Base-by-base conservation (phyloP, 805 yeast genomes). In the Candida sphagnicola region DNA sequence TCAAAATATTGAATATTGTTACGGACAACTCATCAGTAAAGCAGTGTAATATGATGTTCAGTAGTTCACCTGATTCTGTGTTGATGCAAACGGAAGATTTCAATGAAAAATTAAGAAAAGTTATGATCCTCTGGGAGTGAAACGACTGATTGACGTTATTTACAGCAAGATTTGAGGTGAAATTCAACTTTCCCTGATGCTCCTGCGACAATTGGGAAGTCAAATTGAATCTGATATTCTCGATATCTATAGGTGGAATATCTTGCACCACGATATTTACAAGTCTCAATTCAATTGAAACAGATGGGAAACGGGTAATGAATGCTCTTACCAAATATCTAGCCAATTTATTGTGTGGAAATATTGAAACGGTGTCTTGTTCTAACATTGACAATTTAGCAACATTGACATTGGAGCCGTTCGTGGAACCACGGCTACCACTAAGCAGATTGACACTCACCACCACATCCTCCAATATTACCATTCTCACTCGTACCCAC, bases 401-500 rank as follows among this genome's bases (percentile, higher is more conserved):
- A n/a, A n/a, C n/a, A n/a, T n/a, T n/a, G n/a, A n/a, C n/a, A n/a
- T n/a, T n/a, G n/a, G n/a, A n/a, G n/a, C n/a, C n/a, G n/a, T 19
- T 11, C 42, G 34, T 0, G 67, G 62, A 4, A 57, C 18, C 28
- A 43, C 47, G 6, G 48, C 3, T 4, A 61, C 31, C 4, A 54
- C 4, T 15, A 50, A 41, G 33, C 41, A 40, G 17, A 43, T 41
- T 2, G 8, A 28, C n/a, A 23, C 37, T 31, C 1, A 39, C 44
- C 6, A 48, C 3, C 16, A 15, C 24, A 21, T 47, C n/a, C n/a
- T n/a, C n/a, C 4, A 67, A 23, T 15, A 67, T 61, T 6, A 65
- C 28, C 49, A 46, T 55, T 30, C 60, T 44, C 14, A 62, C 43
- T 35, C 60, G 64, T 4, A 72, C 71, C 73, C 73, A 68, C 14